A percentile compares a stretch with the other conserved stretches of the same genome.
Conservation (phyloP, 2,329 filamentous ascomycete genomes). For the Blastomyces emzantsi region DNA sequence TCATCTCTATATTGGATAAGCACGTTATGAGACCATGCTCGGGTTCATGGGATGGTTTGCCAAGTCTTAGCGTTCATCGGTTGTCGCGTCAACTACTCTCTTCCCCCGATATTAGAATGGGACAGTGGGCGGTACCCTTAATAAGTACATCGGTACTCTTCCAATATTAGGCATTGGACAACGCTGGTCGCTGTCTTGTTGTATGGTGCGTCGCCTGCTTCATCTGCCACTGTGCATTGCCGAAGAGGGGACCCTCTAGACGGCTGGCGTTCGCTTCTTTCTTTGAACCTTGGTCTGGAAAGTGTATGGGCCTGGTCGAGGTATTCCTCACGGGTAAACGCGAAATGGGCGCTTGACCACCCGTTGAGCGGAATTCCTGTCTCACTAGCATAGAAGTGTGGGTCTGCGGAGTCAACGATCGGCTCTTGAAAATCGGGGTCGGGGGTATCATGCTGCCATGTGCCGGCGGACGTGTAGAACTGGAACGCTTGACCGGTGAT, state of each 20-base stretch:
- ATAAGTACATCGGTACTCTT: not conserved
- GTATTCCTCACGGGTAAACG: conserved; percentile 10
- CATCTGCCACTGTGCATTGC: not conserved
- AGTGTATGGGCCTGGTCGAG: not conserved
- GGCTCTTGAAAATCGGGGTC: conserved; percentile 8
- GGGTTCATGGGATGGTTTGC: not conserved
- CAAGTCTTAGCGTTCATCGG: not conserved
- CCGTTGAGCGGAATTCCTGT: conserved; percentile 16
- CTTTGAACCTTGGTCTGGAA: not conserved
- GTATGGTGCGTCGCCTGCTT: not conserved
- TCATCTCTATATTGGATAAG: not conserved
- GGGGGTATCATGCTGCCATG: conserved; percentile 11
- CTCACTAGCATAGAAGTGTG: conserved; percentile 7
- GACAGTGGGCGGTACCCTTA: not conserved
- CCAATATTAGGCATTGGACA: not conserved
- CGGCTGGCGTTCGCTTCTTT: not conserved
- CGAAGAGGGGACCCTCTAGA: conserved; percentile 7
- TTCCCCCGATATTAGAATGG: not conserved
- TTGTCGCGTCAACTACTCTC: not conserved
- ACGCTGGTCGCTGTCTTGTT: not conserved
- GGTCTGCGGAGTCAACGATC: conserved; percentile 8
- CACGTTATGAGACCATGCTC: not conserved
- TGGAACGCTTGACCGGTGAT: conserved; percentile 12
- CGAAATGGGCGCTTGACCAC: conserved; percentile 8
- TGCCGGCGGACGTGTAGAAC: conserved; percentile 14